phyloP scores from a whole-genome alignment of 2,329 filamentous ascomycete genomes.

The Akanthomyces dipterigenus region DNA sequence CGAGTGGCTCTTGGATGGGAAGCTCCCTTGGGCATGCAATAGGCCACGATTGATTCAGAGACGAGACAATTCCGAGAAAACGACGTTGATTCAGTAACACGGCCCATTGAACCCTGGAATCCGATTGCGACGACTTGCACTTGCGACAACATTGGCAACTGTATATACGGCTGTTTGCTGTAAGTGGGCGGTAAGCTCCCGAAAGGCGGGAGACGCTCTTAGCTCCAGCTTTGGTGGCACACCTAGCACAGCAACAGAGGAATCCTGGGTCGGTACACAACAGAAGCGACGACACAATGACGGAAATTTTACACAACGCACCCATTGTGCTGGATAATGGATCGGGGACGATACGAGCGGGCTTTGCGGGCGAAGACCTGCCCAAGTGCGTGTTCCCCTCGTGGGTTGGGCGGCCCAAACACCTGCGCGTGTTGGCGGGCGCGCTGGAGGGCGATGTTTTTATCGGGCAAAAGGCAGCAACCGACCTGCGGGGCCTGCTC shows the following conservation, averaged over 20 bases:
- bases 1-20: slow-evolving; percentile 9
- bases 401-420: slow-evolving; percentile 93
- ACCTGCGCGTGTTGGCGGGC: slow-evolving; percentile 89
- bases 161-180: slow-evolving; percentile 1
- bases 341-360: slow-evolving; percentile 92
- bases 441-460: slow-evolving; percentile 95
- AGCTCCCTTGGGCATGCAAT: slow-evolving; percentile 9
- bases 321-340: slow-evolving; percentile 99
- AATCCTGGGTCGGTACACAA: background rate
- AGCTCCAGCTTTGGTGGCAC: background rate
- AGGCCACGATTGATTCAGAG: slow-evolving; percentile 5
- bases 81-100: background rate
- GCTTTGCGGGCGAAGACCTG: slow-evolving; percentile 91
- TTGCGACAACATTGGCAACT: background rate
- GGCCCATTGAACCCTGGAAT: background rate
- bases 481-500: slow-evolving; percentile 82
- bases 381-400: slow-evolving; percentile 98
- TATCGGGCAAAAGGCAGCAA: slow-evolving; percentile 82
- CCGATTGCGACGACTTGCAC: background rate
- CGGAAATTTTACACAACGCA: slow-evolving; percentile 78
- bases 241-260: background rate
- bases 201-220: background rate
- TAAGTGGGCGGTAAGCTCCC: slow-evolving; percentile 2
- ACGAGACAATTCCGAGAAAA: slow-evolving; percentile 1
- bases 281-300: slow-evolving; percentile 32